Evolutionary conservation across 2,329 filamentous ascomycete species (phyloP), one percentile per base, ranked within the genome.

Genomic region (Epicoccum nigrum): DNA sequence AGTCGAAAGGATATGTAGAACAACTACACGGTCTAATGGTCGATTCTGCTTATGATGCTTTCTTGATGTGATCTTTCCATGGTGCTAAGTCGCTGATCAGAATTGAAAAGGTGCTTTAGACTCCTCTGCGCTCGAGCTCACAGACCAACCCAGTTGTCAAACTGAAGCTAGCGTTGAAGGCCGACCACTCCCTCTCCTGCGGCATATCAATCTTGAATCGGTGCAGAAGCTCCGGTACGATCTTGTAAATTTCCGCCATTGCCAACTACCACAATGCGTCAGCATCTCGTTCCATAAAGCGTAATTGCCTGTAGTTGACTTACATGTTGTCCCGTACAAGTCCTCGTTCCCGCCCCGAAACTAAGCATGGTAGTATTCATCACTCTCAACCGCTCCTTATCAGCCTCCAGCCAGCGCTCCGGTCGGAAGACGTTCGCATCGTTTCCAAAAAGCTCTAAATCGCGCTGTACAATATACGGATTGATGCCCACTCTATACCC

Each of bases 401-500:
- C 52, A 16, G 51, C 51, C 3, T 73, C 70, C 1, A 79, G 52
- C 79, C 79, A 81, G 16, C 79, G 62, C 53, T 79, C 78, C 0
- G 79, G 79, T 11, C 64, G 56, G 53, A 75, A 81, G 0, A 64
- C 56, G 7, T 74, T 72, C 0, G 74, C 68, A 43, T 78, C 72
- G 1, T 59, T 23, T 0, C 71, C 70, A 46, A 76, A 82, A 4
- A 80, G 63, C 0, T 58, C 52, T 3, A 57, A 57, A 34, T 79
- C 68, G 19, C 70, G 66, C 21, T 80, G 76, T 1, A 78, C 50
- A 1, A 77, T 74, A 67, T 74, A 78, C 0, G 76, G 63, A 31
- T 27, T 49, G 15, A 31, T 46, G n/a, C 37, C 50, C 11, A 53
- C 28, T 11, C 13, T 17, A 8, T 45, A 53, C 1, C 50, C 44